Evolutionary conservation across 106 monocot species (phyloP).

Genomic region (Posidonia australis): DNA sequence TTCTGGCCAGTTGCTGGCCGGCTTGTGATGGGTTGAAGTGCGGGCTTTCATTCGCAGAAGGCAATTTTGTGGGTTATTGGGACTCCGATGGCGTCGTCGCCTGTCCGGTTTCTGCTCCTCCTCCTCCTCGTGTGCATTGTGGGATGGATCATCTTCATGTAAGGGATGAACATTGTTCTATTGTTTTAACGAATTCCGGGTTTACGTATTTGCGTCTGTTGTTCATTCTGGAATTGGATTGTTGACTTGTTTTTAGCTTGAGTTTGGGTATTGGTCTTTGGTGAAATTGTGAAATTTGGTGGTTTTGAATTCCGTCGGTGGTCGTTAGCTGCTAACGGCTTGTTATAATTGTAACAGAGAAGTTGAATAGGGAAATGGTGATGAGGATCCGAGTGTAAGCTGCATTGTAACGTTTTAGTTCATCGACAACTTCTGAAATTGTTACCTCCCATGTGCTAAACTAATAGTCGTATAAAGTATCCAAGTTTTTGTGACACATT

Average conservation of each 20-base stretch:
- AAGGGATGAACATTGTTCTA: background rate
- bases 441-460: too few relatives aligned
- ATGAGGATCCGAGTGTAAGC: too few relatives aligned
- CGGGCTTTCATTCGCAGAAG: background rate
- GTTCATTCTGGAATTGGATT: background rate
- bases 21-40: background rate
- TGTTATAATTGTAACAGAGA: background rate
- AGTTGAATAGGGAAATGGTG: too few relatives aligned
- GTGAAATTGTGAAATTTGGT: background rate
- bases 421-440: too few relatives aligned
- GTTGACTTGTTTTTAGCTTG: background rate
- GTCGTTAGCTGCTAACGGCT: background rate
- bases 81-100: constrained; percentile 9
- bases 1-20: background rate
- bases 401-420: too few relatives aligned
- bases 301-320: background rate
- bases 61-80: background rate
- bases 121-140: constrained; percentile 12
- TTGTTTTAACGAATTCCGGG: background rate
- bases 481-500: too few relatives aligned
- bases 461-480: too few relatives aligned
- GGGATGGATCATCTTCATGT: constrained; percentile 18
- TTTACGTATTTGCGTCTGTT: background rate
- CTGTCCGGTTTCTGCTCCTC: constrained; percentile 2
- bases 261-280: background rate